phyloP scores from a whole-genome alignment of 768 basidiomycete genomes.

The Suillus paluster region DNA sequence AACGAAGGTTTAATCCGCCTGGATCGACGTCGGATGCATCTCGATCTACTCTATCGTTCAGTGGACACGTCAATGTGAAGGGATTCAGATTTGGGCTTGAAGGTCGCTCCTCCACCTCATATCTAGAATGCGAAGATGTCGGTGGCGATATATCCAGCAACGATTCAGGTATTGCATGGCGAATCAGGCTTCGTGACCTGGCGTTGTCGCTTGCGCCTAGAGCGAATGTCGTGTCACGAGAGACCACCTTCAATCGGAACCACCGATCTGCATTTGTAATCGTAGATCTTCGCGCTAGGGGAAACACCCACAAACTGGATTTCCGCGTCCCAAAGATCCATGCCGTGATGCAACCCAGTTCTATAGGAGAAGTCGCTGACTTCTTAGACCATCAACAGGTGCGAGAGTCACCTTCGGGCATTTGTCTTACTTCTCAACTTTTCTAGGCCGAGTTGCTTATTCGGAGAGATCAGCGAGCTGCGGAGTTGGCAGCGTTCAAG shows the following conservation, averaged over 20 bases:
- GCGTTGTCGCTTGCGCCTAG: conserved; percentile 83
- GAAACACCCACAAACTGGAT: conserved; percentile 45
- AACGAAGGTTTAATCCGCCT: conserved; percentile 23
- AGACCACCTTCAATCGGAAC: conserved; percentile 55
- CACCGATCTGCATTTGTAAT: conserved; percentile 84
- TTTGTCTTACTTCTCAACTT: conserved; percentile 17
- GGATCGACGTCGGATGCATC: conserved; percentile 11
- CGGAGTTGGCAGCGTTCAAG: conserved; percentile 83
- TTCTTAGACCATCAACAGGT: conserved; percentile 87
- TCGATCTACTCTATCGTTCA: conserved; percentile 40
- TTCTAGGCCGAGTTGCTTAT: conserved; percentile 72
- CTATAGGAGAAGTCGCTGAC: conserved; percentile 89
- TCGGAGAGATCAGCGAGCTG: conserved; percentile 74
- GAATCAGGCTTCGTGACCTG: conserved; percentile 71
- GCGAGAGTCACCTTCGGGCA: conserved; percentile 12
- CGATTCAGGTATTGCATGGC: conserved; percentile 58
- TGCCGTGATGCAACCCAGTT: conserved; percentile 93
- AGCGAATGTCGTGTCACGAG: conserved; percentile 37
- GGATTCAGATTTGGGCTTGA: conserved; percentile 84
- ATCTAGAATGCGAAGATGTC: conserved; percentile 77
- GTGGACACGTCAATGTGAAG: conserved; percentile 65
- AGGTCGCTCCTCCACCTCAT: conserved; percentile 71
- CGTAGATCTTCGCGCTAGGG: conserved; percentile 66
- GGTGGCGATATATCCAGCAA: conserved; percentile 59
- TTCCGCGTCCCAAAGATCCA: conserved; percentile 77